Base-by-base conservation (phyloP, 805 yeast species). In the Kazachstania martiniae region DNA sequence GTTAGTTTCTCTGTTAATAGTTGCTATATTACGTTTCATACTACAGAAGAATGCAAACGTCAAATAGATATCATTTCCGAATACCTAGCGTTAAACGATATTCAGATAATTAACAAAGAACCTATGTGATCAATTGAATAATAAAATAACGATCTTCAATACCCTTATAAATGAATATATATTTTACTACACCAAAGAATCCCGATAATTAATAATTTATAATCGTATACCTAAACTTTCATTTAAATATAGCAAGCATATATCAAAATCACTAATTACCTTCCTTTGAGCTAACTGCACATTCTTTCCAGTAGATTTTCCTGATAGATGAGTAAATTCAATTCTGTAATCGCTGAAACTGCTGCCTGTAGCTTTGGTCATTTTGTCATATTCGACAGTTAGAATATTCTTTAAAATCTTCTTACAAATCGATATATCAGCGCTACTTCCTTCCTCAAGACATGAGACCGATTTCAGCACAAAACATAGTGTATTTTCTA, bases 401-500 rank as follows among this genome's bases (percentile, higher is more conserved):
- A 55, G 31, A 8, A 56, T 16, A 33, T 53, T 56, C 28, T 51
- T 51, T 18, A 53, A 18, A 7, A 56, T 43, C 18, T 43, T 45
- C 14, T 42, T 41, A 15, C 29, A 27, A 17, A 36, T 8, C 5
- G 16, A 3, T 2, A 29, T 24, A n/a, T 32, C 33, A 9, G 2
- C n/a, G 14, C 22, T 12, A 4, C 17, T 8, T 28, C 34, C 8
- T 25, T 24, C 18, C 35, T 44, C 10, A 40, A 39, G 13, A 39
- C 24, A 21, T 32, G 37, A 22, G 36, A 44, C 43, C 3, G 56
- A 44, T 30, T 46, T 47, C 2, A 42, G 26, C 5, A 53, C 27
- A 33, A 56, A 56, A 14, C 35, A 21, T n/a, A 53, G 37, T 4
- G 51, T 41, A 14, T 48, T 46, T 18, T 14, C 18, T 8, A 29